These are phyloP conservation scores for Ophiocordyceps camponoti-saundersi DNA, from an alignment of 2,329 filamentous ascomycete species.

Conservation along the genomic window DNA sequence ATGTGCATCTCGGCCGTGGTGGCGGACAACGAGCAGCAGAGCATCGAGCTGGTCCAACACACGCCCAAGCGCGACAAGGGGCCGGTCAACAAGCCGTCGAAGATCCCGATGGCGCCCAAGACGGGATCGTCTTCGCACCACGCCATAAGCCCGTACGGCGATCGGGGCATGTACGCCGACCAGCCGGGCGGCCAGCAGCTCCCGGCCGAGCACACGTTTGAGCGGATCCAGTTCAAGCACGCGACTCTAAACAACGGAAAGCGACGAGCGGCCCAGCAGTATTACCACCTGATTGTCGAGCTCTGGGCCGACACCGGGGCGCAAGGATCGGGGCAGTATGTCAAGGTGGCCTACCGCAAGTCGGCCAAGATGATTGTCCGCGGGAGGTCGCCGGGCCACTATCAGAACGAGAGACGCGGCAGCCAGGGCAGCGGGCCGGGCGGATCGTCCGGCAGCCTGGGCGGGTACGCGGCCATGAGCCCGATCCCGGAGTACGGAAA, in stretches of 20 bases:
- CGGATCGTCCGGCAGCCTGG: constrained; percentile 45
- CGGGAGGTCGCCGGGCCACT: constrained; percentile 66
- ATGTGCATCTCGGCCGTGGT: constrained; percentile 77
- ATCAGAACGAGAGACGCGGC: constrained; percentile 52
- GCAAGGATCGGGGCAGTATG: constrained; percentile 33
- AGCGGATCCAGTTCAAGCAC: constrained; percentile 87
- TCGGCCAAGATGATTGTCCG: constrained; percentile 79
- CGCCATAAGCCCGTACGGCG: constrained; percentile 25
- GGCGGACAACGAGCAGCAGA: constrained; percentile 57
- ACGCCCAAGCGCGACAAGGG: constrained; percentile 86
- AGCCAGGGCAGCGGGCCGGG: constrained; percentile 52
- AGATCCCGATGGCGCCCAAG: constrained; percentile 51
- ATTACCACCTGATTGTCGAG: constrained; percentile 81
- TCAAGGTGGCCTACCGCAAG: constrained; percentile 55
- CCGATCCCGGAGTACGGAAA: constrained; percentile 11
- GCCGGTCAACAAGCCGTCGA: constrained; percentile 57
- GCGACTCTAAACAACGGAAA: constrained; percentile 92
- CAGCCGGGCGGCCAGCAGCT: constrained; percentile 20
- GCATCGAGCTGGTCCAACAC: constrained; percentile 74
- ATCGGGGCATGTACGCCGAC: constrained; percentile 25
- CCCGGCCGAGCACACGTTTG: constrained; percentile 49
- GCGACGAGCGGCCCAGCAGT: constrained; percentile 75
- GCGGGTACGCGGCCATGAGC: constrained; percentile 18
- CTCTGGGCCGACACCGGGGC: constrained; percentile 53
- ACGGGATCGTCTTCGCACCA: constrained; percentile 35